Evolutionary conservation across 345 rosid genomes (phyloP).

Genomic region (Citrus glauca): DNA sequence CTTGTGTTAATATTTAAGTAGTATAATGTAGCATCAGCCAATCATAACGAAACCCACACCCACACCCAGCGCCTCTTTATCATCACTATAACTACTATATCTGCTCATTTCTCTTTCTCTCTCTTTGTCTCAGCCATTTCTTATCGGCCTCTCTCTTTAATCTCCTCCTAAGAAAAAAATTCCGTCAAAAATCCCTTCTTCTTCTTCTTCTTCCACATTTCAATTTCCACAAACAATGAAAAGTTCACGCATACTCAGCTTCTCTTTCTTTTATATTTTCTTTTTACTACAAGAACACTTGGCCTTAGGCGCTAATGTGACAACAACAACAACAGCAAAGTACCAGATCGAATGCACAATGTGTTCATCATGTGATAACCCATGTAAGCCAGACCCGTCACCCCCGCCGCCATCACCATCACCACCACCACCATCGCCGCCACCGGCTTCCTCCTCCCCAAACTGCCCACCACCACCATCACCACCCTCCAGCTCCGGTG

Average conservation of each 20-base stretch:
- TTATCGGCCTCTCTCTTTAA: background rate
- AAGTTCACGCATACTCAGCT: background rate
- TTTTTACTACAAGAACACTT: slow-evolving; percentile 16
- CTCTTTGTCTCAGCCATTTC: background rate
- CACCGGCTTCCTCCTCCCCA: slow-evolving; percentile 32
- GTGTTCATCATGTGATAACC: slow-evolving; percentile 80
- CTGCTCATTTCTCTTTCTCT: background rate
- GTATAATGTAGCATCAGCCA: background rate
- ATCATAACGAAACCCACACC: slow-evolving; percentile 5
- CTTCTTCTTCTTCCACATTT: background rate
- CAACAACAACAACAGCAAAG: slow-evolving; percentile 20
- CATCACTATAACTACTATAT: background rate
- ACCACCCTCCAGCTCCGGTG: slow-evolving; percentile 27
- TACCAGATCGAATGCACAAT: slow-evolving; percentile 76
- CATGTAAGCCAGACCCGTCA: slow-evolving; percentile 41
- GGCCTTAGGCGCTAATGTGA: slow-evolving; percentile 1
- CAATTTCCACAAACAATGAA: slow-evolving; percentile 30
- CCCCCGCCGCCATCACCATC: slow-evolving; percentile 53
- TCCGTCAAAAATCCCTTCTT: background rate
- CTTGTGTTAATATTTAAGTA: background rate
- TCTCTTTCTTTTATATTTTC: slow-evolving; percentile 13
- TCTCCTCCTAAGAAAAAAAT: background rate
- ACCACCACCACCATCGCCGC: slow-evolving; percentile 37
- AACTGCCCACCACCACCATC: slow-evolving; percentile 68
- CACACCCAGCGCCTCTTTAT: background rate